Percentiles rank a stretch among this genome's conserved stretches.
These are phyloP conservation scores for Phytophthora cryptogea DNA, from an alignment of 352 stramenopile species.

Conservation along the genomic window DNA sequence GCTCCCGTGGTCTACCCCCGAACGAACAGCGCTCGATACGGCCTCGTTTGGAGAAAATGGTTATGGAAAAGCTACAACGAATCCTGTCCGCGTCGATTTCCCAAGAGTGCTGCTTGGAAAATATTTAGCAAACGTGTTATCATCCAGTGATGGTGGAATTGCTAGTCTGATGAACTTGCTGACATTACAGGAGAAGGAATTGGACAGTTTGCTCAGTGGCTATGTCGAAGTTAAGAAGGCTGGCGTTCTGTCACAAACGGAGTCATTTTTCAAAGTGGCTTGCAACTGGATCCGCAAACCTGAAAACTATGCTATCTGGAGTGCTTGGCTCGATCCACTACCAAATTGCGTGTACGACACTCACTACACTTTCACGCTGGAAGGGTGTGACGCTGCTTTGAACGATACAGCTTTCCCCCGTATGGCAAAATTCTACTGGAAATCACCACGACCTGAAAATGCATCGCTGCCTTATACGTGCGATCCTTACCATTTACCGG, in stretches of 20 bases:
- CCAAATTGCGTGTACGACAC: slow-evolving; percentile 38
- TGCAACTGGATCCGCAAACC: slow-evolving; percentile 47
- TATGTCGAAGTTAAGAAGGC: slow-evolving; percentile 7
- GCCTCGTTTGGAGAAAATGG: slow-evolving; percentile 52
- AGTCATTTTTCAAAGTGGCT: slow-evolving; percentile 39
- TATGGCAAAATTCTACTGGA: slow-evolving; percentile 40
- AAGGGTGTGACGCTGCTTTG: slow-evolving; percentile 25
- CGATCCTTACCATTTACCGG: slow-evolving; percentile 28
- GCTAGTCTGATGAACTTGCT: slow-evolving; percentile 26
- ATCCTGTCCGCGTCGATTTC: slow-evolving; percentile 50
- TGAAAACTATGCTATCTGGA: slow-evolving; percentile 48
- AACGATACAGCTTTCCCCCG: slow-evolving; percentile 31
- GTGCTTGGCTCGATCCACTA: slow-evolving; percentile 39
- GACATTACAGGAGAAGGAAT: slow-evolving; percentile 22
- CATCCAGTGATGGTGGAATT: slow-evolving; percentile 20
- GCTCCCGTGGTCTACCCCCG: slow-evolving; percentile 39
- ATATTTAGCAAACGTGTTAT: slow-evolving; percentile 30
- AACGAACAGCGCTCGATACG: slow-evolving; percentile 27
- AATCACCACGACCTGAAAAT: slow-evolving; percentile 37
- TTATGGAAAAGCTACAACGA: slow-evolving; percentile 45
- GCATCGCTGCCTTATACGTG: slow-evolving; percentile 46
- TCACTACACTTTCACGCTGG: slow-evolving; percentile 39
- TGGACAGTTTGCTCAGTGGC: slow-evolving; percentile 25
- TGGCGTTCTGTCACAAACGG: slow-evolving; percentile 14
- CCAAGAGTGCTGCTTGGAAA: slow-evolving; percentile 40